Conservation (phyloP, 768 basidiomycete genomes). For the Suillus spraguei region DNA sequence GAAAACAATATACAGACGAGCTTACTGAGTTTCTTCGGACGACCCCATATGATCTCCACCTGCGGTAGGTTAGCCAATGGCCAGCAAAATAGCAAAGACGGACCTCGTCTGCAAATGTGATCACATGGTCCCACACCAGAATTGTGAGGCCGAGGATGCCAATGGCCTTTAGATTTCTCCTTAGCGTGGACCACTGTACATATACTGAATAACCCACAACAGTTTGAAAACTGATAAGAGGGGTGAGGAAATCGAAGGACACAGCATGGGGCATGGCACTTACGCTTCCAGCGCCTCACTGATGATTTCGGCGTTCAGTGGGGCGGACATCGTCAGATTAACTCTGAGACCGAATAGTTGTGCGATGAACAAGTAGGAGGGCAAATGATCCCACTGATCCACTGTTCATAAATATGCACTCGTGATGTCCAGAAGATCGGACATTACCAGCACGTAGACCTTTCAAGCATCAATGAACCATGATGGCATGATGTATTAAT, state of each 20-base stretch:
- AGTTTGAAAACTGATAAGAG: neutral
- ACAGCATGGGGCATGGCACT: neutral
- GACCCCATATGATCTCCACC: constrained; percentile 42
- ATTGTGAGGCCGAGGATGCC: constrained; percentile 53
- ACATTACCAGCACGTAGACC: neutral
- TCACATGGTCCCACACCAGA: constrained; percentile 49
- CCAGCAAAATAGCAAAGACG: constrained; percentile 8
- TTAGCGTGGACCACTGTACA: neutral
- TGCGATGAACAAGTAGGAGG: neutral
- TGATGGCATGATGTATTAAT: neutral
- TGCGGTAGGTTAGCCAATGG: constrained; percentile 14
- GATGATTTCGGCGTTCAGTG: neutral
- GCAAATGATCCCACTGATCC: neutral
- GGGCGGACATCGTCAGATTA: neutral
- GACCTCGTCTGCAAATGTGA: constrained; percentile 43
- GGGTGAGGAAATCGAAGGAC: neutral
- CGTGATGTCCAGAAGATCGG: neutral
- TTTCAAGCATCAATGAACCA: neutral
- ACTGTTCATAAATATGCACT: neutral
- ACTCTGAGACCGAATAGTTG: neutral
- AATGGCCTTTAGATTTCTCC: constrained; percentile 41
- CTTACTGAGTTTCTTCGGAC: constrained; percentile 37
- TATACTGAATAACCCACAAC: neutral
- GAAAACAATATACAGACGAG: neutral
- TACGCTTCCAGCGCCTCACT: neutral